Base-by-base conservation (phyloP, 1,284 basidiomycete species). In the Rhodotorula sp. region DNA sequence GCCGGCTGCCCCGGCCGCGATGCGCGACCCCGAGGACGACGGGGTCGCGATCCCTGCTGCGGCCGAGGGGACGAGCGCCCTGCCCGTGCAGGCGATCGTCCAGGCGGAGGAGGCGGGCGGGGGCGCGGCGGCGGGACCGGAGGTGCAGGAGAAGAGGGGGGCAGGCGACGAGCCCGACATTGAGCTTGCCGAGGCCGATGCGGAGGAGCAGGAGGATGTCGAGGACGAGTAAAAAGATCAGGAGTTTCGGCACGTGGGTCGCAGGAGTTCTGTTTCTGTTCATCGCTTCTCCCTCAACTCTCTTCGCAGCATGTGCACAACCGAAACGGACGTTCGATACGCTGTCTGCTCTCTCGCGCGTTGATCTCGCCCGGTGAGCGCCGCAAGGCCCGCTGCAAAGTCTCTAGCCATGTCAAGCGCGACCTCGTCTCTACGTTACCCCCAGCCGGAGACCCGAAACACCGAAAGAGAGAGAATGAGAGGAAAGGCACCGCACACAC, bases 41-140 rank as follows among this genome's bases (percentile, higher is more conserved):
- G 69, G 65, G 2, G 72, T 70, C n/a, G 72, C 72, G n/a, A 65
- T 73, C 25, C 71, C 71, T 2, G 65, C 48, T 3, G 71, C 68
- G n/a, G 68, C 71, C 0, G 72, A 70, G 46, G 69, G 61, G 53
- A 74, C 67, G 66, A 64, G 34, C 32, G 57, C 39, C 39, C 32
- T 66, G 36, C 67, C 67, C 36, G 48, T 66, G n/a, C 27, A 37
- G 50, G 66, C 66, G 46, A 66, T 65, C 55, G 64, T 59, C 63
- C 58, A 61, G 41, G 59, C n/a, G 9, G 66, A 64, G 55, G 66
- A 64, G 41, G 66, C 29, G 15, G 65, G 64, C 2, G 66, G 66
- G 0, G 66, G 66, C 1, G 48, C 22, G 36, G 61, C 60, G 21
- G 66, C 57, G 53, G 46, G 48, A n/a, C 25, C 8, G 29, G 65